These are phyloP conservation scores for Lactarius tabidus DNA, from an alignment of 768 basidiomycete genomes.

Conservation along the genomic window DNA sequence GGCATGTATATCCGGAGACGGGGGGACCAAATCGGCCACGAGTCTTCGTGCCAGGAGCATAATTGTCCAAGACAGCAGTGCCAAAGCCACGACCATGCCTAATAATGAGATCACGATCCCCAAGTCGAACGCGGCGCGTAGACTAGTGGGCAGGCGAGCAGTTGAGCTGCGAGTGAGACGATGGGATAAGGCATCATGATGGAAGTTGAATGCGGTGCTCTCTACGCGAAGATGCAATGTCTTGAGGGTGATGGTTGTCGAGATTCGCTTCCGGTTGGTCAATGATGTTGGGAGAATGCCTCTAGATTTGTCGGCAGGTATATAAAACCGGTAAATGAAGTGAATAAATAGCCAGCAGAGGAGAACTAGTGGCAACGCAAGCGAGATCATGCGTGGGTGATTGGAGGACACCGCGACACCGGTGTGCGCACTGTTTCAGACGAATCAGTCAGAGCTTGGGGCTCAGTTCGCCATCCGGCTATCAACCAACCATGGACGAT, in stretches of 20 bases:
- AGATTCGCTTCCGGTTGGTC: constrained; percentile 1
- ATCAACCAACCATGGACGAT: neutral
- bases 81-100: constrained; percentile 17
- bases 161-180: constrained; percentile 3
- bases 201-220: constrained; percentile 21
- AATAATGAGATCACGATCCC: constrained; percentile 10
- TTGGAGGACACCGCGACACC: neutral
- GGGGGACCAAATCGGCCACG: neutral
- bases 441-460: neutral
- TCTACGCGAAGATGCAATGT: constrained; percentile 18
- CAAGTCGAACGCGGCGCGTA: constrained; percentile 37
- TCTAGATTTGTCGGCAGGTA: neutral
- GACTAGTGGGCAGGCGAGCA: constrained; percentile 26
- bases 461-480: neutral
- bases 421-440: too few relatives aligned
- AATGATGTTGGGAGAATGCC: constrained; percentile 1
- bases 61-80: constrained; percentile 19
- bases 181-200: constrained; percentile 9
- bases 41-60: constrained; percentile 15
- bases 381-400: constrained; percentile 11
- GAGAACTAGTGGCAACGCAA: constrained; percentile 9
- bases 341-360: constrained; percentile 14
- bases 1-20: neutral
- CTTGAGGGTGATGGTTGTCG: constrained; percentile 10
- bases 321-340: constrained; percentile 1